These are phyloP conservation scores for Zygoascus meyerae DNA, from an alignment of 1,139 yeast genomes.

Conservation along the genomic window DNA sequence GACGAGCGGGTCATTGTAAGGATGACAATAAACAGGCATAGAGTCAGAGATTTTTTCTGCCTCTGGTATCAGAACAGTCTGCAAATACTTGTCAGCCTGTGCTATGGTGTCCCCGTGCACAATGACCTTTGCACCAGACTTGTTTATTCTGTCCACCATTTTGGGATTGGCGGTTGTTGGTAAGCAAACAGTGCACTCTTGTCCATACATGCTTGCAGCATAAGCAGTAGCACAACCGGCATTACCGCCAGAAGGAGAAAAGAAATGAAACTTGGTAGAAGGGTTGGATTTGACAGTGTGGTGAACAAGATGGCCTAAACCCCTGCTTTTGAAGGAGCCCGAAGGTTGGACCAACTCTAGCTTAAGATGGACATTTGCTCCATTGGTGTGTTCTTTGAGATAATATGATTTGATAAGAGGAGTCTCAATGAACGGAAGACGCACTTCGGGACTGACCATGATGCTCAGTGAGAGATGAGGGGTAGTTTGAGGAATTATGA, in stretches of 20 bases:
- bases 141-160: conserved; percentile 41
- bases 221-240: conserved; percentile 74
- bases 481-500: neutral
- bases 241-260: conserved; percentile 73
- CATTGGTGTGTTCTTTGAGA: conserved; percentile 26
- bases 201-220: conserved; percentile 40
- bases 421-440: conserved; percentile 29
- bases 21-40: conserved; percentile 54
- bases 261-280: conserved; percentile 41
- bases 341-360: conserved; percentile 63
- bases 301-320: conserved; percentile 34
- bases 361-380: conserved; percentile 46
- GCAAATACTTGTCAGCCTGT: conserved; percentile 54
- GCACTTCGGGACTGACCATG: conserved; percentile 3
- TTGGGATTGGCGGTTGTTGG: conserved; percentile 44
- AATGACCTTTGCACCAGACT: conserved; percentile 52
- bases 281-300: conserved; percentile 26
- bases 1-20: conserved; percentile 57
- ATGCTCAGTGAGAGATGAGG: neutral
- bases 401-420: conserved; percentile 31
- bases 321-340: conserved; percentile 63
- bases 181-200: conserved; percentile 58
- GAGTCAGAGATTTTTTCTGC: conserved; percentile 15
- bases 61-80: conserved; percentile 34
- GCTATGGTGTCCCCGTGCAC: conserved; percentile 55